phyloP scores from a whole-genome alignment of 176 grass and related monocot species.

The Oryza coarctata region DNA sequence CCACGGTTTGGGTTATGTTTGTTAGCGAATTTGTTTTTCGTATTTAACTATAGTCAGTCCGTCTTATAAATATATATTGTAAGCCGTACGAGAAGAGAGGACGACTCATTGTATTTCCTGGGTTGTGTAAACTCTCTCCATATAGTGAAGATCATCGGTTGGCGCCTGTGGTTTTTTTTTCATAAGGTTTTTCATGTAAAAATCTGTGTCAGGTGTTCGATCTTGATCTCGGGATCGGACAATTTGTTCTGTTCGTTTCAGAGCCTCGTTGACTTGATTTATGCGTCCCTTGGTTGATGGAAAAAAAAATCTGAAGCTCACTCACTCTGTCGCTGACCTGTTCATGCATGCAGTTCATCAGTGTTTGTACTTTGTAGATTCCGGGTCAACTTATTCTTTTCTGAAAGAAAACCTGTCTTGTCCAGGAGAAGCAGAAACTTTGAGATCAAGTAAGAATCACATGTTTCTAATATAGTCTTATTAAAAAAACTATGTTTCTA shows the following conservation, averaged over 20 bases:
- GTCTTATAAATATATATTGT: too few relatives aligned
- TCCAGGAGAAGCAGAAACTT: neutral
- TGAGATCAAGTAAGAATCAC: neutral
- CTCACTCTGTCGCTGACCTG: neutral
- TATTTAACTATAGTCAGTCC: too few relatives aligned
- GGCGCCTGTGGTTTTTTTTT: too few relatives aligned
- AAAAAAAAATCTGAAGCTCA: neutral
- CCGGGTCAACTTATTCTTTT: conserved; percentile 8
- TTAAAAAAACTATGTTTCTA: too few relatives aligned
- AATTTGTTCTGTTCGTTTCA: neutral
- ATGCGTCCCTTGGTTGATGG: neutral
- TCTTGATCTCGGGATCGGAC: neutral
- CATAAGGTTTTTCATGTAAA: too few relatives aligned
- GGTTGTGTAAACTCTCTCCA: too few relatives aligned
- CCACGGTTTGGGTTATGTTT: too few relatives aligned
- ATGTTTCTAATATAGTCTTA: neutral
- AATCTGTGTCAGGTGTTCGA: too few relatives aligned
- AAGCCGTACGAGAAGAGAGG: too few relatives aligned
- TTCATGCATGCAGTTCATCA: neutral
- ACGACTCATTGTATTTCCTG: too few relatives aligned
- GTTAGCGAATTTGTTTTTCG: too few relatives aligned
- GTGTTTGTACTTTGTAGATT: neutral
- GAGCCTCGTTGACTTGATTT: neutral
- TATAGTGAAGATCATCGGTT: too few relatives aligned
- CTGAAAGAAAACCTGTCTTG: conserved; percentile 8